phyloP scores from a whole-genome alignment of 129 eudicot genomes.

The Helichrysum umbraculigerum region DNA sequence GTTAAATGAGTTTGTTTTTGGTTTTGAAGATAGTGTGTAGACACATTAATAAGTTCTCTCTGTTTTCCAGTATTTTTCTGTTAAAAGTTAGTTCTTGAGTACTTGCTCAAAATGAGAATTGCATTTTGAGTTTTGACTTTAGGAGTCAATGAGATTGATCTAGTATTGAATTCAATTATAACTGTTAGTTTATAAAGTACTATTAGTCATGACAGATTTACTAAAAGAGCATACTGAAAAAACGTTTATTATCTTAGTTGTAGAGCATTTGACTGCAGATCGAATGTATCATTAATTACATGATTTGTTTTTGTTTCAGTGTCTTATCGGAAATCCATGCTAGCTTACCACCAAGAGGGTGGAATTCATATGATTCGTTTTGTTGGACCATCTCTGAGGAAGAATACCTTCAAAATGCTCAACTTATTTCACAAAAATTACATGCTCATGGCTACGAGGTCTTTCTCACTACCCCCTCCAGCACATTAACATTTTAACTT shows the following conservation, averaged over 20 bases:
- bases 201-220: neutral
- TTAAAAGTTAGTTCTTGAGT: neutral
- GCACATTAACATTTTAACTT: slow-evolving; percentile 4
- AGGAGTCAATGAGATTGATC: slow-evolving; percentile 1
- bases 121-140: slow-evolving; percentile 19
- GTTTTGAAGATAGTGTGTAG: slow-evolving; percentile 10
- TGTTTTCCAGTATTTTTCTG: neutral
- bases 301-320: slow-evolving; percentile 36
- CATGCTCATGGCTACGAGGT: slow-evolving; percentile 87
- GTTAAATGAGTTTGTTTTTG: neutral
- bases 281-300: neutral
- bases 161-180: neutral
- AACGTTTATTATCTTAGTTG: neutral
- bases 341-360: slow-evolving; percentile 88
- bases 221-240: neutral
- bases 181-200: neutral
- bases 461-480: slow-evolving; percentile 1
- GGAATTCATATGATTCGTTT: slow-evolving; percentile 99
- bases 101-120: neutral
- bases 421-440: slow-evolving; percentile 56
- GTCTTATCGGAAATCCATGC: slow-evolving; percentile 46
- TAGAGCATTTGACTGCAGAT: neutral
- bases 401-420: slow-evolving; percentile 82
- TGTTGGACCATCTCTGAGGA: slow-evolving; percentile 89
- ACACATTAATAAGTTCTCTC: neutral